Evolutionary conservation across 306 rosid species (phyloP).

Genomic region (Heteromeles arbutifolia): DNA sequence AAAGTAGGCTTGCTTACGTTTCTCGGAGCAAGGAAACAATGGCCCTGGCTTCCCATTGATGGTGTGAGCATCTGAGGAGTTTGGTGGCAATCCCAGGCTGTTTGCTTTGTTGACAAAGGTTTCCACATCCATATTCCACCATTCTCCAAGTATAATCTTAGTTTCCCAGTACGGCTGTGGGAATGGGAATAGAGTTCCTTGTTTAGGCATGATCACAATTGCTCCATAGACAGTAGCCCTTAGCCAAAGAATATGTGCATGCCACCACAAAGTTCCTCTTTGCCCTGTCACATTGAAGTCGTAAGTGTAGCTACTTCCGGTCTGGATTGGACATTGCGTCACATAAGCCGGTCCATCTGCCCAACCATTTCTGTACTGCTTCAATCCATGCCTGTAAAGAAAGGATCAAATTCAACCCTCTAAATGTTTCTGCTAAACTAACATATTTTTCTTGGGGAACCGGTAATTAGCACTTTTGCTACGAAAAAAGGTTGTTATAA

Average conservation of each 20-base stretch:
- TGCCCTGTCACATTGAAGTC: conserved; percentile 79
- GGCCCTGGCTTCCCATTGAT: conserved; percentile 95
- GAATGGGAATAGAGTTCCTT: conserved; percentile 58
- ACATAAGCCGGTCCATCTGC: conserved; percentile 82
- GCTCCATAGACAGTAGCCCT: conserved; percentile 87
- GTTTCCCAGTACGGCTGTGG: conserved; percentile 60
- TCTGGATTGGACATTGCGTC: conserved; percentile 73
- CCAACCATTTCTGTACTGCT: conserved; percentile 78
- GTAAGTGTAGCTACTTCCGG: conserved; percentile 57
- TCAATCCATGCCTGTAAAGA: conserved; percentile 58
- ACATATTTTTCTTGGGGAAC: too few relatives aligned
- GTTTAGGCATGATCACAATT: conserved; percentile 72
- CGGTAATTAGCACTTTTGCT: too few relatives aligned
- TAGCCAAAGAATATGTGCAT: conserved; percentile 83
- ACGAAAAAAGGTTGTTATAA: too few relatives aligned
- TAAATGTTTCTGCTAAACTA: too few relatives aligned
- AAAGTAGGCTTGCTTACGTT: conserved; percentile 41
- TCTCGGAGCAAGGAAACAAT: conserved; percentile 80
- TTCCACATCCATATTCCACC: conserved; percentile 86
- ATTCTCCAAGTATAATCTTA: conserved; percentile 63
- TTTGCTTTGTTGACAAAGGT: conserved; percentile 59
- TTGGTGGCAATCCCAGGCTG: conserved; percentile 68
- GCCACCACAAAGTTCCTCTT: conserved; percentile 88
- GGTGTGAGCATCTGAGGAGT: conserved; percentile 85
- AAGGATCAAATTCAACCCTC: too few relatives aligned